A percentile compares a stretch with the other conserved stretches of the same genome.
Conservation (phyloP, 441 rosid genomes). For the Capsella rubella region DNA sequence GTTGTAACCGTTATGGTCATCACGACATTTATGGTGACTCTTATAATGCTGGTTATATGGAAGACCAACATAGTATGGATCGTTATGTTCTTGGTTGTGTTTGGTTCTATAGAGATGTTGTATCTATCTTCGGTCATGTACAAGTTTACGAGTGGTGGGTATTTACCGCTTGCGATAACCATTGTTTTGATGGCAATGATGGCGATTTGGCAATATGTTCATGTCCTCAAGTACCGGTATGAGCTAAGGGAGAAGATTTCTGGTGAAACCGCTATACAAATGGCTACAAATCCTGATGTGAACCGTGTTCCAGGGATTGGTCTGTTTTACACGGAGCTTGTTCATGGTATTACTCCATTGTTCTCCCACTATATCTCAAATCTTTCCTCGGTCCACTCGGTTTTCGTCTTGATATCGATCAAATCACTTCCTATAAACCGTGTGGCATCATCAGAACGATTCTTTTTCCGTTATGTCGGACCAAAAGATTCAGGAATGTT, state of each 20-base stretch:
- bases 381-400: conserved; percentile 66
- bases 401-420: conserved; percentile 70
- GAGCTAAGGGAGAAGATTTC: conserved; percentile 79
- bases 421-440: conserved; percentile 68
- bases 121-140: conserved; percentile 63
- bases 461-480: conserved; percentile 70
- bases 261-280: conserved; percentile 50
- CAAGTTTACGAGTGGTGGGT: conserved; percentile 75
- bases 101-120: conserved; percentile 50
- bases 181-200: conserved; percentile 56
- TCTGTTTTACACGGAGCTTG: conserved; percentile 75
- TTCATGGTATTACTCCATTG: conserved; percentile 79
- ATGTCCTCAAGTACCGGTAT: conserved; percentile 56
- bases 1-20: conserved; percentile 79
- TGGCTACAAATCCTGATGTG: conserved; percentile 52
- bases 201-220: conserved; percentile 78
- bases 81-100: conserved; percentile 49
- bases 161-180: conserved; percentile 62
- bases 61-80: conserved; percentile 60
- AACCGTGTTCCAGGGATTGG: conserved; percentile 68
- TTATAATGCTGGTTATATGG: conserved; percentile 82
- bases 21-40: conserved; percentile 66
- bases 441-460: conserved; percentile 62
- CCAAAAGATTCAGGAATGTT: conserved; percentile 67
- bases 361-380: conserved; percentile 67